Base-by-base conservation (phyloP, 2,329 filamentous ascomycete genomes). In the Fusarium liriodendri region DNA sequence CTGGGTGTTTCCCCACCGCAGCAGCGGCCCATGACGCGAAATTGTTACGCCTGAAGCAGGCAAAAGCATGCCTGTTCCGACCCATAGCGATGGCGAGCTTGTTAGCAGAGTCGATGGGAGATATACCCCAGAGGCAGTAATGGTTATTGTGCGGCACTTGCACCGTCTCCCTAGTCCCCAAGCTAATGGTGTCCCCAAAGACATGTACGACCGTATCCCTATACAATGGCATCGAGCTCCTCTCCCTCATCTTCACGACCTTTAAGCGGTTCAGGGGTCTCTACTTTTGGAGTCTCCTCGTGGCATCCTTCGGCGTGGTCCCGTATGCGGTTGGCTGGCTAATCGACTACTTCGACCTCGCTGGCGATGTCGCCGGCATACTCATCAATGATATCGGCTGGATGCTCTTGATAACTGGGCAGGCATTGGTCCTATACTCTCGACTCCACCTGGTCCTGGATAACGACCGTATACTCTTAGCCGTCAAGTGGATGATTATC, bases 401-500 rank as follows among this genome's bases (percentile, higher is more conserved):
- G 72, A 64, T 73, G 10, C 72, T 75, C 18, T 18, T 75, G 47
- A 70, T 70, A 25, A 75, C 72, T n/a, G 70, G 69, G 14, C 72
- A 74, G 38, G 62, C 72, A 25, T 42, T 74, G 32, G 72, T 74
- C 64, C 52, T 75, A 5, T 75, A 74, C 59, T 74, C 72, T 35
- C 72, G 72, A 40, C 69, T 74, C 25, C 66, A 64, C 45, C 54
- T 74, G 5, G 38, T 74, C 14, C 22, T 75, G 13, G 62, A 67
- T 27, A 72, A 45, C 52, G 27, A 42, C 2, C 37, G 35, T 18
- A 29, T 70, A 20, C 54, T 74, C 16, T 37, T 50, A 11, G 25
- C 61, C 5, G 42, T 52, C 9, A 72, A 70, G 35, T 73, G 72
- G 66, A 73, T 75, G 45, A 67, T 74, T 4, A 63, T 75, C 22